Percentiles rank a stretch among this genome's conserved stretches.
These are phyloP conservation scores for Ambrosia trifida DNA, from an alignment of 129 eudicot species.

Conservation along the genomic window DNA sequence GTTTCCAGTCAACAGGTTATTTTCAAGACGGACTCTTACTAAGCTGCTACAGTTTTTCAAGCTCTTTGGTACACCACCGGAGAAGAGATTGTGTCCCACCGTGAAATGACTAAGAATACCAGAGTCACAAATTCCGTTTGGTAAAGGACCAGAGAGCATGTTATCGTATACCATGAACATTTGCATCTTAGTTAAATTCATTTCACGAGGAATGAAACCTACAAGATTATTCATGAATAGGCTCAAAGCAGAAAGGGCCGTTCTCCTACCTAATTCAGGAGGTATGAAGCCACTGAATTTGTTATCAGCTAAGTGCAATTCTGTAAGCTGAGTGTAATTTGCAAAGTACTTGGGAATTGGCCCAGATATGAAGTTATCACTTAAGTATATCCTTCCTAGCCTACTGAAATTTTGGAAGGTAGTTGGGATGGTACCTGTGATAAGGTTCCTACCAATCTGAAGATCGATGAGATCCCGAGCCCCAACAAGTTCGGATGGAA, in stretches of 20 bases:
- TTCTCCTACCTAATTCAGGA: conserved; percentile 22
- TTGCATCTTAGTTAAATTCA: conserved; percentile 28
- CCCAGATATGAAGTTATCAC: conserved; percentile 13
- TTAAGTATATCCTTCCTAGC: background rate
- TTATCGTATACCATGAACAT: background rate
- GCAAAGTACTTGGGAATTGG: background rate
- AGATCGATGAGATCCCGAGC: conserved; percentile 6
- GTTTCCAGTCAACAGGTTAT: conserved; percentile 35
- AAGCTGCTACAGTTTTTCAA: conserved; percentile 42
- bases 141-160: conserved; percentile 32
- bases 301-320: background rate
- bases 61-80: conserved; percentile 43
- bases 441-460: background rate
- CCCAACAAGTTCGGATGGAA: conserved; percentile 7
- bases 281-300: conserved; percentile 27
- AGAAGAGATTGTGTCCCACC: conserved; percentile 1
- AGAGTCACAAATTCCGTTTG: conserved; percentile 25
- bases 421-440: conserved; percentile 7
- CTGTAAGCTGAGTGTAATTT: conserved; percentile 3
- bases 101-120: conserved; percentile 12
- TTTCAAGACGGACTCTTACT: conserved; percentile 15
- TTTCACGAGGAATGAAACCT: conserved; percentile 13
- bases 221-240: background rate
- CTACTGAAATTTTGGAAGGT: background rate
- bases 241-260: background rate